Conservation (phyloP, 1,284 basidiomycete species). For the Ustanciosporium gigantosporum region DNA sequence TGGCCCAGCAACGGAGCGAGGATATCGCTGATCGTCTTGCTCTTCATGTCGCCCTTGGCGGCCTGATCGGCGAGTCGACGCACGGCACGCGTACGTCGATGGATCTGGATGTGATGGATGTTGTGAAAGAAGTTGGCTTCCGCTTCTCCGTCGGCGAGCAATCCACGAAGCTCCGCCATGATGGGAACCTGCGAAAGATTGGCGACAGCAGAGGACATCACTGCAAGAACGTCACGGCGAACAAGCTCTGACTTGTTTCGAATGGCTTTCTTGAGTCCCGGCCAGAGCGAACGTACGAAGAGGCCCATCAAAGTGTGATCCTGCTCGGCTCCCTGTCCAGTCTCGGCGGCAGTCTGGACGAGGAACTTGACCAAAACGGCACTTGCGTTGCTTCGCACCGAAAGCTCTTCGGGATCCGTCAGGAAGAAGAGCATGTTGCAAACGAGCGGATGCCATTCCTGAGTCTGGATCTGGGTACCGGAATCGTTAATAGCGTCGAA, state of each 20-base stretch:
- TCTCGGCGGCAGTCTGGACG: conserved; percentile 19
- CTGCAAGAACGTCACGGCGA: conserved; percentile 80
- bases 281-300: conserved; percentile 74
- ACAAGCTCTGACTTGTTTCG: conserved; percentile 83
- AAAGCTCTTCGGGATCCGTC: conserved; percentile 85
- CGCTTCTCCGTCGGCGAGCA: conserved; percentile 87
- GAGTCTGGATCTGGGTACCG: conserved; percentile 62
- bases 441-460: conserved; percentile 81
- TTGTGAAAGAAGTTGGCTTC: conserved; percentile 98
- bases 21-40: conserved; percentile 76
- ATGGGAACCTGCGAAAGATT: conserved; percentile 65
- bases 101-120: conserved; percentile 89
- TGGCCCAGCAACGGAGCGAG: conserved; percentile 85
- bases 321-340: conserved; percentile 9
- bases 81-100: conserved; percentile 85
- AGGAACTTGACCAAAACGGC: conserved; percentile 78
- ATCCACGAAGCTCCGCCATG: conserved; percentile 76
- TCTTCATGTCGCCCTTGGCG: conserved; percentile 72
- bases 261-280: conserved; percentile 80
- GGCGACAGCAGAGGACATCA: conserved; percentile 76
- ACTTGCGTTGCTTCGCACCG: conserved; percentile 81
- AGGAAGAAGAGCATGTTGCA: conserved; percentile 84
- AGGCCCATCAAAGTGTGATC: conserved; percentile 49
- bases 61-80: conserved; percentile 81
- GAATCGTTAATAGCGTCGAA: conserved; percentile 77